A percentile compares a stretch with the other conserved stretches of the same genome.
Conservation (phyloP, 768 basidiomycete genomes). For the Russula emetica region DNA sequence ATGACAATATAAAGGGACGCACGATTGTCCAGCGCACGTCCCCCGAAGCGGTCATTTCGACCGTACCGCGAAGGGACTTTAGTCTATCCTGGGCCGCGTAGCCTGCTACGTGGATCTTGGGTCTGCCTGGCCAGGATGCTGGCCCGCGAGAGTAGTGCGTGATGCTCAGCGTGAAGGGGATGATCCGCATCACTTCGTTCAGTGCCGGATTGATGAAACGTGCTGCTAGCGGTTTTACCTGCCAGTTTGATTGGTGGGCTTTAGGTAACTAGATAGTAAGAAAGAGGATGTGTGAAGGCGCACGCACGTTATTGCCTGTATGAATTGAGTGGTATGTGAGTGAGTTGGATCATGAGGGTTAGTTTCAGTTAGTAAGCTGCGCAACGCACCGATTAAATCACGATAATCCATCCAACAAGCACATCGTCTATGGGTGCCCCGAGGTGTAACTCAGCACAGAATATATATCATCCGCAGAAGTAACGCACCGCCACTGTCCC, state of each 20-base stretch:
- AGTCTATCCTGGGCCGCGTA: constrained; percentile 17
- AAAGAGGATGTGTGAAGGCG: not conserved
- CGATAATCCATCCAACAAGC: constrained; percentile 59
- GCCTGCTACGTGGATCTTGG: constrained; percentile 50
- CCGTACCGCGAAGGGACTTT: constrained; percentile 27
- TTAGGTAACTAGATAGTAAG: not conserved
- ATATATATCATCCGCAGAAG: not conserved
- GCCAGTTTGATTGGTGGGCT: not conserved
- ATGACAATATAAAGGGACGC: constrained; percentile 21
- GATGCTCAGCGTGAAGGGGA: constrained; percentile 47
- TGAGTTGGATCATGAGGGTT: not conserved
- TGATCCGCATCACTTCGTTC: constrained; percentile 49
- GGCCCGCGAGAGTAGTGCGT: constrained; percentile 31
- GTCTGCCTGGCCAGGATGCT: constrained; percentile 36
- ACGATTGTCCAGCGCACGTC: constrained; percentile 52
- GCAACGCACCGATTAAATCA: constrained; percentile 46
- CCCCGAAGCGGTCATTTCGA: constrained; percentile 48
- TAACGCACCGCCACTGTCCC: constrained; percentile 50
- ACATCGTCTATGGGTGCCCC: constrained; percentile 40
- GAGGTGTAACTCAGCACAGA: not conserved
- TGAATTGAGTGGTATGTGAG: no score
- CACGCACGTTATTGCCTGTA: constrained; percentile 43
- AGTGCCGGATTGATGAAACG: constrained; percentile 35
- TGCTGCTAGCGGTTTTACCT: constrained; percentile 23
- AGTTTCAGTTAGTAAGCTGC: not conserved